A percentile compares a stretch with the other conserved stretches of the same genome.
These are phyloP conservation scores for Vitis cinerea DNA, from an alignment of 164 flowering plant genomes.

Conservation along the genomic window DNA sequence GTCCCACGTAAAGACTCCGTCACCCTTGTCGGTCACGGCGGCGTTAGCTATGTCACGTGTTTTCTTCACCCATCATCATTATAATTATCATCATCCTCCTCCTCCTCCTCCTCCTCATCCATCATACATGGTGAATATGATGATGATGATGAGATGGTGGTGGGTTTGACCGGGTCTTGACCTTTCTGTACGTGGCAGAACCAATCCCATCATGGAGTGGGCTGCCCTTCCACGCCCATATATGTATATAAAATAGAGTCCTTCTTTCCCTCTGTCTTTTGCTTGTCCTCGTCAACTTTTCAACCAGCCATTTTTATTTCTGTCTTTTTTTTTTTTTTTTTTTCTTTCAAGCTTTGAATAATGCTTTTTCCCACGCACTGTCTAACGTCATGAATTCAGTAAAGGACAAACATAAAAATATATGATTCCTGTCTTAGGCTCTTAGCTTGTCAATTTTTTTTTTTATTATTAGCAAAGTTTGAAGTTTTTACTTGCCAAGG, in stretches of 20 bases:
- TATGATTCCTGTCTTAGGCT: no score
- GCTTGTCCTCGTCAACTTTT: neutral
- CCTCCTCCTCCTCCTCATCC: neutral
- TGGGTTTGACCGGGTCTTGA: constrained; percentile 1
- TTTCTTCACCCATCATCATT: no score
- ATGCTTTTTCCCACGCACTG: no score
- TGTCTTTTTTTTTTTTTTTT: no score
- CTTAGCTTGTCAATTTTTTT: no score
- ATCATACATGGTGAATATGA: neutral
- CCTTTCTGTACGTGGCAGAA: neutral
- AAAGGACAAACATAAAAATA: no score
- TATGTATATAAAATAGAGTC: neutral
- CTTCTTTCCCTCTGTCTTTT: neutral
- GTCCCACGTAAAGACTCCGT: neutral
- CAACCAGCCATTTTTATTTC: no score
- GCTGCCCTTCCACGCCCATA: neutral
- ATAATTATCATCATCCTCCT: no score
- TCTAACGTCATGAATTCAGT: no score
- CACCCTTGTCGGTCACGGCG: neutral
- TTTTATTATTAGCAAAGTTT: no score
- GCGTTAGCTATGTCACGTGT: neutral
- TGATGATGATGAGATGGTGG: neutral
- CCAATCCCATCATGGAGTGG: neutral
- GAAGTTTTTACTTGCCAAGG: no score
- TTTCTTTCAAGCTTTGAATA: no score